These are phyloP conservation scores for Lactarius psammicola DNA, from an alignment of 768 basidiomycete genomes.

Conservation along the genomic window DNA sequence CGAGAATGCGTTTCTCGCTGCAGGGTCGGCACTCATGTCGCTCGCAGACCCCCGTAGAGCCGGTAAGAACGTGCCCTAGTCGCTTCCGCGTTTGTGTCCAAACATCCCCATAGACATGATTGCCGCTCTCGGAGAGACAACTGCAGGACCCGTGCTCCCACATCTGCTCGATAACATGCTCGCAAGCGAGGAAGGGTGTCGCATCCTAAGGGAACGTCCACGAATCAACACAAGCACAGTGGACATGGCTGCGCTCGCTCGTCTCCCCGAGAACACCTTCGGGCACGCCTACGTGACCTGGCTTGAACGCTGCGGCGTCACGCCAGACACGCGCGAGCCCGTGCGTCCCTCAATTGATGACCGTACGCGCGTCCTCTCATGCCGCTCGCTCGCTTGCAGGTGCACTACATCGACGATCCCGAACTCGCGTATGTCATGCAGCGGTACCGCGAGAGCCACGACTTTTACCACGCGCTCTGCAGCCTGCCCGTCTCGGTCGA, in stretches of 20 bases:
- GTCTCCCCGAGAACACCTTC: slow-evolving; percentile 75
- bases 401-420: slow-evolving; percentile 91
- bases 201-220: slow-evolving; percentile 81
- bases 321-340: slow-evolving; percentile 90
- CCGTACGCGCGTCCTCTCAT: slow-evolving; percentile 7
- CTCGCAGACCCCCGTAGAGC: slow-evolving; percentile 78
- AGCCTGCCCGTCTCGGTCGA: slow-evolving; percentile 86
- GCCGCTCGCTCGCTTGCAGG: slow-evolving; percentile 46
- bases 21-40: slow-evolving; percentile 82
- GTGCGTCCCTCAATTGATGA: slow-evolving; percentile 45
- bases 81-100: background rate
- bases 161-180: slow-evolving; percentile 76
- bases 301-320: slow-evolving; percentile 84
- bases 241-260: slow-evolving; percentile 62
- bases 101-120: slow-evolving; percentile 78
- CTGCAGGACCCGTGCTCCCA: slow-evolving; percentile 76
- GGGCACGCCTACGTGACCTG: slow-evolving; percentile 86
- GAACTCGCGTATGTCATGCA: slow-evolving; percentile 98
- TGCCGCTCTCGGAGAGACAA: slow-evolving; percentile 90
- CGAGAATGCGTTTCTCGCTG: slow-evolving; percentile 81
- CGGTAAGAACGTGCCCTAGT: slow-evolving; percentile 50
- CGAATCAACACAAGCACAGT: slow-evolving; percentile 74
- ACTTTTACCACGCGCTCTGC: slow-evolving; percentile 93
- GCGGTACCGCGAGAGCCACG: slow-evolving; percentile 96
- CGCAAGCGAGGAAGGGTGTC: slow-evolving; percentile 74